Conservation (phyloP, 2,329 filamentous ascomycete genomes). For the Anthostomella pinea region DNA sequence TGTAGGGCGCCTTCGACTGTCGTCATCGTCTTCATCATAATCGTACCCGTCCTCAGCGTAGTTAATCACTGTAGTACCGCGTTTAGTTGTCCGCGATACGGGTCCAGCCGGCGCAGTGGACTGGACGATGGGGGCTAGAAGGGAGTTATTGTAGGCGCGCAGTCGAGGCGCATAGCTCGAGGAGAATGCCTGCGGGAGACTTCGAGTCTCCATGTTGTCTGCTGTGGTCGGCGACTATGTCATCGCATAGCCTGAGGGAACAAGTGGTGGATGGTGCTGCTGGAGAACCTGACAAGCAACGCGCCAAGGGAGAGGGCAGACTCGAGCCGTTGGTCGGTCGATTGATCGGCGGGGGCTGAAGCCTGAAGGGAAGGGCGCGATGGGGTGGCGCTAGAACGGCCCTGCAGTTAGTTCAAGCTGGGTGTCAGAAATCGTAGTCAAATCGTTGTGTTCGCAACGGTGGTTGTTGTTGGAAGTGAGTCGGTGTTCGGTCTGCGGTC, state of each 20-base stretch:
- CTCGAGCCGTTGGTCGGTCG: too few relatives aligned
- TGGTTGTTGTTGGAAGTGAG: too few relatives aligned
- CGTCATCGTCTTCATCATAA: constrained; percentile 70
- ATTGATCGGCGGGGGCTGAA: too few relatives aligned
- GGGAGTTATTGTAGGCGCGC: constrained; percentile 86
- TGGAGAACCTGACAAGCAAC: neutral
- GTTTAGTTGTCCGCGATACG: constrained; percentile 84
- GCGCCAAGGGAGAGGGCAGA: too few relatives aligned
- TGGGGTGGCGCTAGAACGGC: too few relatives aligned
- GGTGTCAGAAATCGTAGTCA: too few relatives aligned
- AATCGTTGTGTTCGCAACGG: too few relatives aligned
- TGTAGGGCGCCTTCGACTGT: constrained; percentile 76
- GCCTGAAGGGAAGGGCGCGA: too few relatives aligned
- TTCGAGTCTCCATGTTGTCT: constrained; percentile 45
- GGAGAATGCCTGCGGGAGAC: constrained; percentile 77
- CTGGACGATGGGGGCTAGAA: constrained; percentile 80
- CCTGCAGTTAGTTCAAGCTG: too few relatives aligned
- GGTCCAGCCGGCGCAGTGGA: constrained; percentile 64
- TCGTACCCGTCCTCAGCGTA: constrained; percentile 97
- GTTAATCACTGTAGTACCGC: constrained; percentile 94
- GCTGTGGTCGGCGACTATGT: neutral
- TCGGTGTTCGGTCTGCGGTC: too few relatives aligned
- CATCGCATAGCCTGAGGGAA: neutral
- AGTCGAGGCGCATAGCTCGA: constrained; percentile 89
- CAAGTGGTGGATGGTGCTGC: neutral